Base-by-base conservation (phyloP, 371 early-diverging fungal species). In the Haplosporangium sp. region DNA sequence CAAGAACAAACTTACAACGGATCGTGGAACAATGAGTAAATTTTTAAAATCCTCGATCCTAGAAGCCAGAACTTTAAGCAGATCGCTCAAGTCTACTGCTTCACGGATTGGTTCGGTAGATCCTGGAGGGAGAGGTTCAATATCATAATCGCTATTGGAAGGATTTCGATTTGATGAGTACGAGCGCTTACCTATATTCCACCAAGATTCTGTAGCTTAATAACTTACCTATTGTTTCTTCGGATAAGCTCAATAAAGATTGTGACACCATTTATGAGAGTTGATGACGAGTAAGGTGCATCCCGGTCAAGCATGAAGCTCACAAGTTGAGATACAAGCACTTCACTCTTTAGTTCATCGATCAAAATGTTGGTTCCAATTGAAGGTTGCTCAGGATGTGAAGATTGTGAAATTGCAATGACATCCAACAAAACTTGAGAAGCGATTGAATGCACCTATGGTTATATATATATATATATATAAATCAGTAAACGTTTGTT, bases 201-300 rank as follows among this genome's bases (percentile, higher is more conserved):
- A 27, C 27, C 27, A 27, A 27, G 27, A 27, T 27, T 27, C 27
- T 27, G 27, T 27, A 27, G 27, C 27, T 27, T 27, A 27, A 0
- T 27, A 27, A 10, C 56, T 60, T 71, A 87, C 90, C 88, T 85
- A 88, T 96, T 96, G 84, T 96, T 96, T 65, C 96, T 90, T 61
- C 98, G 92, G 75, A 98, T 97, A 27, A 98, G 87, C 87, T 98
- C 98, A 72, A 98, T 96, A 66, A 98, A 93, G 60, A 98, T 95
- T 57, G 93, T 94, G 50, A 96, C 95, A 63, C 96, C 96, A 79
- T 96, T 94, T 69, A 93, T 93, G 38, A 98, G 86, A 3, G 94
- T 92, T 5, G 95, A 96, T 0, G 94, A 89, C 42, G 94, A 87
- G 71, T 93, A 87, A 15, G 95, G 93, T 1, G 93, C 94, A 2